Evolutionary conservation across 1,284 basidiomycete species (phyloP).

Genomic region (Tetrapyrgos nigripes): DNA sequence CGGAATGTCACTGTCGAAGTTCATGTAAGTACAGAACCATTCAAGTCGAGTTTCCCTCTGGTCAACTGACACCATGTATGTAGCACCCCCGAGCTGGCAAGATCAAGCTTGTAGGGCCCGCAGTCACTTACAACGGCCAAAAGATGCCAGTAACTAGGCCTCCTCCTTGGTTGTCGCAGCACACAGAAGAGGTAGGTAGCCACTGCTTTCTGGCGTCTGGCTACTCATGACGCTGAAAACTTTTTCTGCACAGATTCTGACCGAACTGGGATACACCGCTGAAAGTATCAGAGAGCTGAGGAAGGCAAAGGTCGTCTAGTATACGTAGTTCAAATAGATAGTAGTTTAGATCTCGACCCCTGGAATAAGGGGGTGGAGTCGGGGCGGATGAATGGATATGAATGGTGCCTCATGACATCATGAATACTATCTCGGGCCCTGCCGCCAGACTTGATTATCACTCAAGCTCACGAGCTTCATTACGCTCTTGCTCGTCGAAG

Average conservation of each 20-base stretch:
- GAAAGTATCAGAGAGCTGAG: constrained; percentile 63
- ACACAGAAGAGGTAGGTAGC: constrained; percentile 73
- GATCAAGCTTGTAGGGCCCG: constrained; percentile 87
- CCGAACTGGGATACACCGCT: constrained; percentile 71
- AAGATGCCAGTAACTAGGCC: constrained; percentile 78
- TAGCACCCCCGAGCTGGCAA: constrained; percentile 82
- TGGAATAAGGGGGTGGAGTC: constrained; percentile 1
- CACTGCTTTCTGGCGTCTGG: constrained; percentile 9
- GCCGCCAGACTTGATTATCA: no score
- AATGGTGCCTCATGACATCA: neutral
- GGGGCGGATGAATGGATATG: neutral
- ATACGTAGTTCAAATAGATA: neutral
- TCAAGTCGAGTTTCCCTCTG: neutral
- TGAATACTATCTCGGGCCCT: no score
- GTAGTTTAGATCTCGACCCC: neutral
- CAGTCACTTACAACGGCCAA: constrained; percentile 87
- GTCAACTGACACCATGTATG: no score
- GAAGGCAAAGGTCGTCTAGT: constrained; percentile 58
- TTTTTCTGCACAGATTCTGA: constrained; percentile 57
- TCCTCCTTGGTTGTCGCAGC: constrained; percentile 87
- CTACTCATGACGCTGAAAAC: no score
- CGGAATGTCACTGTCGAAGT: constrained; percentile 53
- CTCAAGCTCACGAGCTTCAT: no score
- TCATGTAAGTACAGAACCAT: constrained; percentile 38
- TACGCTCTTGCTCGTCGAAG: no score